phyloP scores from a whole-genome alignment of 1,139 yeast genomes.

The Petasospora fabianii region DNA sequence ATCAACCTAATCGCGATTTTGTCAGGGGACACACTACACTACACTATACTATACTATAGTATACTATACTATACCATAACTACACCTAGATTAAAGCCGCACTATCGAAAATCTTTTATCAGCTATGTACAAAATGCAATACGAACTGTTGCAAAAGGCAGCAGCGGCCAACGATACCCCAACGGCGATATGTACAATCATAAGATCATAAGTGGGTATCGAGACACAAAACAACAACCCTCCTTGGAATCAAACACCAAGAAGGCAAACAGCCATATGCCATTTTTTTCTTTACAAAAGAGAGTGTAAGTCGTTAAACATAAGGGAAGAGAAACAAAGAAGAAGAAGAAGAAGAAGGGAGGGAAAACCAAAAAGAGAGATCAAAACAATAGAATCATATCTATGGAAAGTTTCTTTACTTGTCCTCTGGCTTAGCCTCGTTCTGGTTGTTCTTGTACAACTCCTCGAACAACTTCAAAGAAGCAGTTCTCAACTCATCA shows the following conservation, averaged over 20 bases:
- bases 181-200: slow-evolving; percentile 11
- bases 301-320: slow-evolving; percentile 7
- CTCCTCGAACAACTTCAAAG: slow-evolving; percentile 92
- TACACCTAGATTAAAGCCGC: too few species aligned
- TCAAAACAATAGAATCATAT: neutral
- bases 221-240: too few species aligned
- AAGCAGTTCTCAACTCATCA: slow-evolving; percentile 89
- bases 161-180: neutral
- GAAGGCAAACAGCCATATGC: slow-evolving; percentile 5
- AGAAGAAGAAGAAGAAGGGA: too few species aligned
- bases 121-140: slow-evolving; percentile 15
- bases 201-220: slow-evolving; percentile 8
- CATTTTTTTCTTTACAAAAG: neutral
- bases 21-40: neutral
- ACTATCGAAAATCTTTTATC: slow-evolving; percentile 4
- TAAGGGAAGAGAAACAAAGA: neutral
- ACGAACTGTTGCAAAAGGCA: slow-evolving; percentile 2
- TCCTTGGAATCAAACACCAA: too few species aligned
- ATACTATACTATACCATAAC: too few species aligned
- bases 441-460: slow-evolving; percentile 45
- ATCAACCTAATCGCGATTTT: neutral
- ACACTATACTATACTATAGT: too few species aligned
- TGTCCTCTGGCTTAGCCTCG: slow-evolving; percentile 21
- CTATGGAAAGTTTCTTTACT: slow-evolving; percentile 1
- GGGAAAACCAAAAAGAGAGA: too few species aligned